phyloP scores from a whole-genome alignment of 2,329 filamentous ascomycete genomes.

The Bisporella sp. region DNA sequence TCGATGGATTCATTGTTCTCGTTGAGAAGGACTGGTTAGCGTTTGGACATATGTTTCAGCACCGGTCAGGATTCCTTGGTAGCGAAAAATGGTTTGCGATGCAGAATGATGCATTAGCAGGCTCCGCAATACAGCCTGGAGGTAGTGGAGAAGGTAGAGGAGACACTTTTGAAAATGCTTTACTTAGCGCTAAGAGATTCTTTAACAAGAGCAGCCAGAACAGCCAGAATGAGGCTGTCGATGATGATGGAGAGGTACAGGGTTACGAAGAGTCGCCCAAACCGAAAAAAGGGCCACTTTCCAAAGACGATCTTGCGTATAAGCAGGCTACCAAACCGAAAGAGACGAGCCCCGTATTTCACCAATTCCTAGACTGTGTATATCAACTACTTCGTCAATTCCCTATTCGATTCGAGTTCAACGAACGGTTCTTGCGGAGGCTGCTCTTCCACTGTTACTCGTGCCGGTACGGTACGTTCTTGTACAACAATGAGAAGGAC shows the following conservation, averaged over 20 bases:
- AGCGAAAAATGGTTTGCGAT: conserved; percentile 92
- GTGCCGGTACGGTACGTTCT: conserved; percentile 93
- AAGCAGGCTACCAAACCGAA: conserved; percentile 73
- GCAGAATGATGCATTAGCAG: conserved; percentile 72
- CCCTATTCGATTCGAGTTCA: conserved; percentile 89
- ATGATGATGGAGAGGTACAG: conserved; percentile 40
- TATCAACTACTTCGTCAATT: conserved; percentile 85
- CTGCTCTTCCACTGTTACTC: conserved; percentile 91
- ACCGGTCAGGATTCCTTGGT: conserved; percentile 80
- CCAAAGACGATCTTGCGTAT: conserved; percentile 36
- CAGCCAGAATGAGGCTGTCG: conserved; percentile 51
- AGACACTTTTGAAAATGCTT: conserved; percentile 78
- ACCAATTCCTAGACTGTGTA: conserved; percentile 92
- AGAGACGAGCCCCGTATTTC: conserved; percentile 92
- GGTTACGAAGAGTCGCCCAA: conserved; percentile 23
- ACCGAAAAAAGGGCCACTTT: conserved; percentile 30
- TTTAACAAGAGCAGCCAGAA: conserved; percentile 74
- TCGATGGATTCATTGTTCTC: conserved; percentile 90
- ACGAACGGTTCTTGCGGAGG: conserved; percentile 83
- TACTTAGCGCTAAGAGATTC: conserved; percentile 80
- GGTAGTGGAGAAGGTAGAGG: conserved; percentile 41
- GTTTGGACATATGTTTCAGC: conserved; percentile 95
- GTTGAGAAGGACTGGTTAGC: conserved; percentile 98
- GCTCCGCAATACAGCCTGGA: conserved; percentile 53
- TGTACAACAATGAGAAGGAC: conserved; percentile 92